phyloP scores from a whole-genome alignment of 495 filamentous ascomycete genomes.

The Xylaria venustula region DNA sequence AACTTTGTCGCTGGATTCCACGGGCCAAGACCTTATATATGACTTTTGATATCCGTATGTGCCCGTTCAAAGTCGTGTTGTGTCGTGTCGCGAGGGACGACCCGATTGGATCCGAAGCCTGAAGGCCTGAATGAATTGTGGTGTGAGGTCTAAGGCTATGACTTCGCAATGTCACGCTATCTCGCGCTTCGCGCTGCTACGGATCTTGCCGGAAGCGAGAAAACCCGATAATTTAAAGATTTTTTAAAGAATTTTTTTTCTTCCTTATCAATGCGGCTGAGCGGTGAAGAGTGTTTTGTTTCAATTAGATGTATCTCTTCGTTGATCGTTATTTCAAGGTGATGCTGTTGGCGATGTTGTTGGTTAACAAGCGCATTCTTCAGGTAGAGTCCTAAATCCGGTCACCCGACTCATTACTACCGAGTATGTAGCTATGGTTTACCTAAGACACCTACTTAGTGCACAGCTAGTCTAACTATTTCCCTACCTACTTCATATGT shows the following conservation, averaged over 20 bases:
- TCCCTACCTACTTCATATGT: too few species aligned
- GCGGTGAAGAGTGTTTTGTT: neutral
- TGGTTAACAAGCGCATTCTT: too few species aligned
- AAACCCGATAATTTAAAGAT: neutral
- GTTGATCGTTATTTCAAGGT: too few species aligned
- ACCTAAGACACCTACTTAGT: too few species aligned
- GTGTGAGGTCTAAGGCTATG: conserved; percentile 4
- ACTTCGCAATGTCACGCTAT: conserved; percentile 1
- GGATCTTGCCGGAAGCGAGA: neutral
- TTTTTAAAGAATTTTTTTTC: too few species aligned
- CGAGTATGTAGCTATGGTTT: too few species aligned
- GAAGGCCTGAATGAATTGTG: neutral
- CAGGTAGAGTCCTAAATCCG: too few species aligned
- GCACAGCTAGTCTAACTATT: too few species aligned
- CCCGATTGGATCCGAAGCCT: neutral
- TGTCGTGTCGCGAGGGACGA: neutral
- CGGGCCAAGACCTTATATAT: conserved; percentile 2
- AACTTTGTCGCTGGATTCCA: neutral
- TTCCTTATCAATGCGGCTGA: neutral
- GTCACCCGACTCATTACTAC: too few species aligned
- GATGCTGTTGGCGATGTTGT: too few species aligned
- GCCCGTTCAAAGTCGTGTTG: neutral
- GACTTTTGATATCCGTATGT: neutral
- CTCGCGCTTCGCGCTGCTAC: neutral
- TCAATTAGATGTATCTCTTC: too few species aligned